phyloP scores from a whole-genome alignment of 176 grass and related monocot genomes.

The Avena insularis region DNA sequence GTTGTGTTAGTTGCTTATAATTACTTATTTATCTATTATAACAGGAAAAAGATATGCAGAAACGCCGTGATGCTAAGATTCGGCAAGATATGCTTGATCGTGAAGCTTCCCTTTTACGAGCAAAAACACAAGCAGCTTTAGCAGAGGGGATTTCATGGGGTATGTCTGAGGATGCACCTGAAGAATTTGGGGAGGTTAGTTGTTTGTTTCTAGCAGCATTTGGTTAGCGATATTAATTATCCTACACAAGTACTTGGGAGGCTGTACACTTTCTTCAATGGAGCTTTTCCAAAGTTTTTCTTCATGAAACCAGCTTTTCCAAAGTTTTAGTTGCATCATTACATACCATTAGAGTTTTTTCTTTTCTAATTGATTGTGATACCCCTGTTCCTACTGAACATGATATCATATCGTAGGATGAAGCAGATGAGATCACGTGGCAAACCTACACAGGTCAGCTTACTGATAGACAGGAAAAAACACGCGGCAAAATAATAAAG shows the following conservation, averaged over 20 bases:
- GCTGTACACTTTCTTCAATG: constrained; percentile 9
- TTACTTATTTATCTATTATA: constrained; percentile 39
- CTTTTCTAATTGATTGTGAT: background rate
- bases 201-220: constrained; percentile 17
- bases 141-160: constrained; percentile 97
- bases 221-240: constrained; percentile 19
- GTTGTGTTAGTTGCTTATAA: constrained; percentile 32
- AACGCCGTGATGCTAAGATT: constrained; percentile 71
- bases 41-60: constrained; percentile 92
- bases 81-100: constrained; percentile 74
- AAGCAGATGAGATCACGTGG: constrained; percentile 94
- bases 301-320: background rate
- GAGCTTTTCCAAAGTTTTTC: background rate
- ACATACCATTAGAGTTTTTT: background rate
- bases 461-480: constrained; percentile 97
- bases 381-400: constrained; percentile 26
- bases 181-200: constrained; percentile 74
- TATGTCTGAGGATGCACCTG: constrained; percentile 87
- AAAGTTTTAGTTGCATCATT: constrained; percentile 5
- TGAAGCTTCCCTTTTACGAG: constrained; percentile 85
- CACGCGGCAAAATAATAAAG: constrained; percentile 91
- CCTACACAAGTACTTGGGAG: background rate
- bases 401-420: constrained; percentile 62
- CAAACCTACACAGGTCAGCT: constrained; percentile 93
- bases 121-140: constrained; percentile 87